phyloP scores from a whole-genome alignment of 345 rosid species.

The Microthlaspi erraticum region DNA sequence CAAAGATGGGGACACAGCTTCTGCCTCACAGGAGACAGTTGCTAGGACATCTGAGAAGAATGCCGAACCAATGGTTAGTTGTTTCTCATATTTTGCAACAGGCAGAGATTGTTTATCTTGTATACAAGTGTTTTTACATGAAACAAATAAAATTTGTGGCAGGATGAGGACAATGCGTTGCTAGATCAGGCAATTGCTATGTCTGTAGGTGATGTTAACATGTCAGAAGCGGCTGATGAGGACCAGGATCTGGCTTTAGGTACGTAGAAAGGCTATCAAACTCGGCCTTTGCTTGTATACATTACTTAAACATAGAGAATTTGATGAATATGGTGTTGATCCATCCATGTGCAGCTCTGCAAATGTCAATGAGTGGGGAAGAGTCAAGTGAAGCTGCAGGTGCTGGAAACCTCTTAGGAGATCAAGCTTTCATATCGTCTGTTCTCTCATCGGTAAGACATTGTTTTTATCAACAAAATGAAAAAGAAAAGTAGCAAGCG shows the following conservation, averaged over 20 bases:
- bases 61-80: constrained; percentile 58
- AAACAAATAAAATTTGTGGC: constrained; percentile 3
- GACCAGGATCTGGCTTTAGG: constrained; percentile 76
- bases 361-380: constrained; percentile 66
- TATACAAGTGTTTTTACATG: neutral
- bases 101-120: constrained; percentile 6
- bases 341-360: constrained; percentile 61
- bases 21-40: constrained; percentile 57
- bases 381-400: constrained; percentile 49
- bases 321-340: neutral
- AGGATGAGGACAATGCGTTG: constrained; percentile 64
- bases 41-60: constrained; percentile 50
- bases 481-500: constrained; percentile 3
- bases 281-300: neutral
- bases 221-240: constrained; percentile 62
- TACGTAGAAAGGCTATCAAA: constrained; percentile 39
- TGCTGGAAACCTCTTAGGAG: constrained; percentile 54
- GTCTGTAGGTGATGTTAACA: constrained; percentile 66
- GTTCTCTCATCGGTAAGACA: constrained; percentile 65
- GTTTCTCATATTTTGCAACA: constrained; percentile 7
- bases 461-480: constrained; percentile 1
- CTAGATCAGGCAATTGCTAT: constrained; percentile 71
- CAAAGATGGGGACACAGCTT: constrained; percentile 57
- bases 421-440: constrained; percentile 81
- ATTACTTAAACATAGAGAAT: neutral